These are phyloP conservation scores for Boletus insuetus DNA, from an alignment of 768 basidiomycete species.

Conservation along the genomic window DNA sequence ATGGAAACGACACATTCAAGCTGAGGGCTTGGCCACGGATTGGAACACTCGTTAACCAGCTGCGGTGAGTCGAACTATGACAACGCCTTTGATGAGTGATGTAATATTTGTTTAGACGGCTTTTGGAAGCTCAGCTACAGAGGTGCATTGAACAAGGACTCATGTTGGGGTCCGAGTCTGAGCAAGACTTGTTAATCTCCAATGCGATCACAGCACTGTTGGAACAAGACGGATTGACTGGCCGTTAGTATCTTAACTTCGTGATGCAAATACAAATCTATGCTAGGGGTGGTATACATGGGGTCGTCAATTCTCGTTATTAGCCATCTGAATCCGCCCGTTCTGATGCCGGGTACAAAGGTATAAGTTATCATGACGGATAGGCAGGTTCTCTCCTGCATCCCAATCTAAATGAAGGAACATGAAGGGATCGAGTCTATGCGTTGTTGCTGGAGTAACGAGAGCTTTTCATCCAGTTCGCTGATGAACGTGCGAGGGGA, in stretches of 20 bases:
- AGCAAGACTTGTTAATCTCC: slow-evolving; percentile 52
- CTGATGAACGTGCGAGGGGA: slow-evolving; percentile 20
- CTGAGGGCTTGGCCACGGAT: slow-evolving; percentile 87
- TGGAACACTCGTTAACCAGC: slow-evolving; percentile 83
- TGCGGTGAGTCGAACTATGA: slow-evolving; percentile 49
- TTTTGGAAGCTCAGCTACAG: slow-evolving; percentile 68
- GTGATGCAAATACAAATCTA: slow-evolving; percentile 18
- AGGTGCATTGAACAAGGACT: slow-evolving; percentile 63
- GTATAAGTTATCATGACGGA: slow-evolving; percentile 11
- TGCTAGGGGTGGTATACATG: slow-evolving; percentile 5
- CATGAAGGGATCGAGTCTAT: neutral
- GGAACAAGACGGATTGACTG: slow-evolving; percentile 34
- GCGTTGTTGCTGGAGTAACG: slow-evolving; percentile 14
- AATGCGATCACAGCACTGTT: slow-evolving; percentile 43
- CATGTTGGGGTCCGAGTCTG: slow-evolving; percentile 42
- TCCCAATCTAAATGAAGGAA: neutral
- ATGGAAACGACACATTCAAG: slow-evolving; percentile 51
- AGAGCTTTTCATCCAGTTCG: slow-evolving; percentile 21
- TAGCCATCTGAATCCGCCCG: neutral
- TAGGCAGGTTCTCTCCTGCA: neutral
- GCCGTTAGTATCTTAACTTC: neutral
- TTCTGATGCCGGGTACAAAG: neutral
- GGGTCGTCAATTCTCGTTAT: neutral
- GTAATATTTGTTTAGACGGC: slow-evolving; percentile 40
- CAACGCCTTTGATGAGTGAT: neutral